Evolutionary conservation across 1,139 yeast genomes (phyloP), one percentile per base, ranked within the genome.

Genomic region (Sugiyamaella xylanicola): DNA sequence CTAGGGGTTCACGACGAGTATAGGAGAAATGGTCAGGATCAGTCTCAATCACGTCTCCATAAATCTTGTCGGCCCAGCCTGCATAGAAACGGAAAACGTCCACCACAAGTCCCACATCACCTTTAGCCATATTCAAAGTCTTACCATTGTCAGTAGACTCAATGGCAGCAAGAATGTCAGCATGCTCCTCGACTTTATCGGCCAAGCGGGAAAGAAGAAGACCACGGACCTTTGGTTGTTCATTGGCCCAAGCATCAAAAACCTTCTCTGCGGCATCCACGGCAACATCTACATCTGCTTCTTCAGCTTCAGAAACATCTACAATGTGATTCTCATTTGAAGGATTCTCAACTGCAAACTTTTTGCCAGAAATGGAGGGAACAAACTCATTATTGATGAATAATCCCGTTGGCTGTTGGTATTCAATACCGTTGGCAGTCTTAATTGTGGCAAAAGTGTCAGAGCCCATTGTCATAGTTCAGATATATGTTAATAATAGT

Each of bases 341-440:
- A 22, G 75, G 74, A 63, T 68, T 67, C 51, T 75, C 78, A 63
- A 81, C 76, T 11, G 62, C 84, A 50, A 60, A 51, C 47, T 60
- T 84, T 66, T 83, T 80, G 36, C 90, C 90, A 17, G 81, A 72
- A 59, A 77, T 74, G 29, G 91, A 78, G 56, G 78, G 72, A 59
- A 86, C 86, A 67, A 85, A 89, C 71, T 87, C 88, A 70, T 87
- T 87, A 77, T 87, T 85, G 71, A 89, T 86, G 78, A 87, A 88
- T 67, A 89, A 77, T 57, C 96, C 96, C 16, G 86, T 76, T 60
- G 95, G 96, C 71, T 87, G 89, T 48, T 77, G 75, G 77, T 72
- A 77, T 54, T 70, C 71, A 36, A 74, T 62, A 46, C 89, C 89
- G 63, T 82, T 83, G 60, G 89, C 88, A 51, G 82, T 72, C 8